These are phyloP conservation scores for Adansonia gregorii DNA, from an alignment of 441 rosid species.

Conservation along the genomic window DNA sequence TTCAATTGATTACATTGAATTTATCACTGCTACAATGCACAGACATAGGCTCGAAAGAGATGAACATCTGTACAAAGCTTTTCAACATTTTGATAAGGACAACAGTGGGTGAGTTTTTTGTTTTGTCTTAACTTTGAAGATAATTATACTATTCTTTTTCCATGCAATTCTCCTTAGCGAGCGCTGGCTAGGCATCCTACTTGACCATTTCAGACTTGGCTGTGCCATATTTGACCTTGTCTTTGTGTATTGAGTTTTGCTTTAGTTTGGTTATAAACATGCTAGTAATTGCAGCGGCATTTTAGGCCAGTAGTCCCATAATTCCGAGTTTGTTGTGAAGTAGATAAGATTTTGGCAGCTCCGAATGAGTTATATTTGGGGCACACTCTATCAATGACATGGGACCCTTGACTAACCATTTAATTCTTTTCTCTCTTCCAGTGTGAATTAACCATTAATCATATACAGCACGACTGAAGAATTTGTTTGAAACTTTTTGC, in stretches of 20 bases:
- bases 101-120: no score
- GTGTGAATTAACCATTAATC: no score
- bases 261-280: not conserved
- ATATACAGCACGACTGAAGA: no score
- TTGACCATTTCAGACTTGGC: not conserved
- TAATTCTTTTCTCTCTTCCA: no score
- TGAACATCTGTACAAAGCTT: no score
- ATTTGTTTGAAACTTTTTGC: not conserved
- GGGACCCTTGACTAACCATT: not conserved
- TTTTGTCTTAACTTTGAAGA: no score
- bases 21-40: no score
- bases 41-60: no score
- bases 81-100: no score
- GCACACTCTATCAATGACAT: not conserved
- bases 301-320: conserved; percentile 3
- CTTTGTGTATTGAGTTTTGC: not conserved
- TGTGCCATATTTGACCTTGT: not conserved
- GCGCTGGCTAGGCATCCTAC: not conserved
- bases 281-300: not conserved
- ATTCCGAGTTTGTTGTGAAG: not conserved
- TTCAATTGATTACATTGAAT: no score
- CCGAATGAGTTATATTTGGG: not conserved
- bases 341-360: not conserved
- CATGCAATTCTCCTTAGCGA: not conserved
- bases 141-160: not conserved